Base-by-base conservation (phyloP, 2,329 filamentous ascomycete species). In the Fulvia fulva region DNA sequence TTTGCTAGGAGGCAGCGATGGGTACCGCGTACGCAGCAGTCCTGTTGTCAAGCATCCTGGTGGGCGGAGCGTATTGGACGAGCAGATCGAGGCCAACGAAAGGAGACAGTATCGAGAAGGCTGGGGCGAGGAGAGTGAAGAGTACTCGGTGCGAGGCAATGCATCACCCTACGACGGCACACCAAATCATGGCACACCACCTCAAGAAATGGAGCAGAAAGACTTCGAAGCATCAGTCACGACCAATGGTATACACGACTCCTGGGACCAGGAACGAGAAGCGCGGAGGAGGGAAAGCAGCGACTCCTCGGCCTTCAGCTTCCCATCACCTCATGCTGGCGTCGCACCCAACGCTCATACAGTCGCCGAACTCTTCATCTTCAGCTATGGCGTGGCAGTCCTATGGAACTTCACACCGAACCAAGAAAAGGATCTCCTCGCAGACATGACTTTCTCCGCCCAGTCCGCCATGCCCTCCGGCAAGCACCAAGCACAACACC, bases 371-470 rank as follows among this genome's bases (percentile, higher is more conserved):
- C 90, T 97, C 85, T 97, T 96, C 71, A 88, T 99, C 67, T 97
- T 95, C 74, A 93, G 90, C 16, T 99, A 99, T 70, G 94, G 94
- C 21, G 93, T 99, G 0, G 93, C 94, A 0, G 94, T 99, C 5
- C 96, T 99, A 73, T 99, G 94, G 94, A 99, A 99, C 73, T 97
- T 99, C 68, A 93, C 90, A 11, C 92, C 96, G 73, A 84, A 88
- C 64, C 94, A 99, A 73, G 94, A 99, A 73, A 97, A 96, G 75
- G 92, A 97, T 68, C 90, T 97, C 49, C 83, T 99, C 22, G 94
- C 94, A 41, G 94, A 99, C 74, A 79, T 99, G 55, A 94, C 91
- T 0, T 97, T 99, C 75, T 90, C 90, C 11, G 67, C 68, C 11
- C 60, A 65, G 12, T 62, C 62, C 16, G 58, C 60, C 23, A 59